A percentile compares a stretch with the other conserved stretches of the same genome.
phyloP scores from a whole-genome alignment of 768 basidiomycete species.

The Lactifluus piperatus region DNA sequence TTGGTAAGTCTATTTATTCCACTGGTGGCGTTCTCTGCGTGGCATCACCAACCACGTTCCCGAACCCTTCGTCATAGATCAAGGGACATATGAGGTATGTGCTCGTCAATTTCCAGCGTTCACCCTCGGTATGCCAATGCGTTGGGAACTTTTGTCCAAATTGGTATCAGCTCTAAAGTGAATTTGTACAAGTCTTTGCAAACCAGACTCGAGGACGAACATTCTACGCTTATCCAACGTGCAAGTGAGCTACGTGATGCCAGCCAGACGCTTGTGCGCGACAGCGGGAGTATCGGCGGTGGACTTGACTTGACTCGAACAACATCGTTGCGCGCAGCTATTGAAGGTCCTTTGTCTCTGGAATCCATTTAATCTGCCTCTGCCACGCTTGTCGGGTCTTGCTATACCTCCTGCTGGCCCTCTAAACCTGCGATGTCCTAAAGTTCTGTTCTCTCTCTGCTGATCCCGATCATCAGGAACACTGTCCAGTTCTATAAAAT shows the following conservation, averaged over 20 bases:
- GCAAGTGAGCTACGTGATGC: constrained; percentile 32
- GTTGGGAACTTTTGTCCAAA: neutral
- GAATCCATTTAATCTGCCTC: neutral
- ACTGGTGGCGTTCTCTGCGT: neutral
- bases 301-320: constrained; percentile 5
- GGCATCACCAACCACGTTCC: neutral
- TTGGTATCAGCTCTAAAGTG: constrained; percentile 35
- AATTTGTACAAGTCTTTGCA: constrained; percentile 39
- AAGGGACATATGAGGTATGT: constrained; percentile 45
- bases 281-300: constrained; percentile 33
- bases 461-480: neutral
- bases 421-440: neutral
- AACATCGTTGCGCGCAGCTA: neutral
- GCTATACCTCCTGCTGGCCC: neutral
- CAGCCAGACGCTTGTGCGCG: constrained; percentile 32
- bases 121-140: neutral
- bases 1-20: constrained; percentile 33
- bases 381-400: neutral
- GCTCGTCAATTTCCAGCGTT: neutral
- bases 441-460: neutral
- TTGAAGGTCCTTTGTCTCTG: neutral
- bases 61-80: constrained; percentile 21
- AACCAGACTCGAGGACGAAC: constrained; percentile 34
- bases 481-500: neutral
- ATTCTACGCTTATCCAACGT: constrained; percentile 32